Base-by-base conservation (phyloP, 1,284 basidiomycete species). In the Pterulicium gracile region DNA sequence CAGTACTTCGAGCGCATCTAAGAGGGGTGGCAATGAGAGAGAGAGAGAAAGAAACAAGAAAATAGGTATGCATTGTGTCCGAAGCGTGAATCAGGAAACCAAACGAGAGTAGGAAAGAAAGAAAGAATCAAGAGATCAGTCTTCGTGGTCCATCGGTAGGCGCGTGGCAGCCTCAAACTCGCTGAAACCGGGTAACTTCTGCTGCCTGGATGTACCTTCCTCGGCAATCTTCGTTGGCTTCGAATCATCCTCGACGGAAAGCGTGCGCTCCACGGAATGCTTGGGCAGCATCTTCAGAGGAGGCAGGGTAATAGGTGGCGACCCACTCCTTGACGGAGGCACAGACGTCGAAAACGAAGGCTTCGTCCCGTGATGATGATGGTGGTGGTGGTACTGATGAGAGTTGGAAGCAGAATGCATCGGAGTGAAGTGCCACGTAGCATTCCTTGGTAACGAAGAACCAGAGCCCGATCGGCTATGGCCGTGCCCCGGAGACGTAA, bases 251-350 rank as follows among this genome's bases (percentile, higher is more conserved):
- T 32, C 27, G 45, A 10, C 34, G 44, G 22, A 17, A 32, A 23
- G 17, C 44, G 44, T 44, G 15, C 18, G 4, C 4, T 7, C 15
- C 14, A 24, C 45, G 22, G 39, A 18, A n/a, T 42, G 41, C 35
- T 12, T 49, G 27, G 27, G 10, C n/a, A 57, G 46, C 35, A 73
- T 59, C 56, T 78, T 80, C 41, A 86, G 59, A 44, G 83, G 84
- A 19, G 83, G 72, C 5, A 87, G 62, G 45, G 67, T 77, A 48
- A 87, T 86, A 2, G 83, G 84, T 15, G 83, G 84, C 7, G 76
- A 79, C 27, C 66, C 66, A 17, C 78, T 67, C 24, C 83, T 65
- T 17, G 77, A 80, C 3, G 62, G 67, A 14, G 82, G 80, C 55
- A 79, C 56, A 4, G 65, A 67, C 23, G 48, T 55, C 18, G 54